Base-by-base conservation (phyloP, 805 yeast species). In the Cyberlindnera sargentensis region DNA sequence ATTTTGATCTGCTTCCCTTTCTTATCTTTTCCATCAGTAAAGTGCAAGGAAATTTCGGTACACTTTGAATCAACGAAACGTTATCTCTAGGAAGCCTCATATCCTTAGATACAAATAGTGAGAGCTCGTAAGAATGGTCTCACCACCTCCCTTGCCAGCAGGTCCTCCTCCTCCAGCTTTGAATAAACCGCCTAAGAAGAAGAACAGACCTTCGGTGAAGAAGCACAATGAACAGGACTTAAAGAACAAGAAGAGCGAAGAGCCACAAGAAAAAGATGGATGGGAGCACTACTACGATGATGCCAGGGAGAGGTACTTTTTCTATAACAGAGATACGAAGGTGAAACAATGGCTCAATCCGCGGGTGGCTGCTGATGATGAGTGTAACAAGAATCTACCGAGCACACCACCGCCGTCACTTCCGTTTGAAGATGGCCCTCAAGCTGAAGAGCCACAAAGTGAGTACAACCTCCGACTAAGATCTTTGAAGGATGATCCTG, bases 311-410 rank as follows among this genome's bases (percentile, higher is more conserved):
- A 36, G 46, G 26, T 44, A 28, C 30, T 42, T 42, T 37, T 47
- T 47, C 35, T 45, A 42, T 26, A 47, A 47, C 35, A 33, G 24
- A 8, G 20, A 32, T 5, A 40, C 46, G 4, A 45, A 44, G 24
- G 5, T 28, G 5, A 47, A 38, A 30, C 50, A 47, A 38, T 47
- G 50, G 50, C 15, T 35, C 31, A 47, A 47, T 25, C 50, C 50
- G 32, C 40, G 50, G 35, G 48, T 47, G 3, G 9, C 45, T 3
- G 15, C 23, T 23, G 33, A 42, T 31, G 44, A 47, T 35, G 39
- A 34, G 15, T 37, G 10, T 24, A 47, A 47, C 39, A n/a, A 36
- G 29, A 37, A 41, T 29, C 37, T 48, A 28, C 48, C 49, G 15
- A 36, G 31, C 4, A 37, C 34, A 23, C 45, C 36, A 6, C 51